A percentile compares a stretch with the other conserved stretches of the same genome.
These are phyloP conservation scores for Pseudogymnoascus sp. DNA, from an alignment of 2,329 filamentous ascomycete genomes.

Conservation along the genomic window DNA sequence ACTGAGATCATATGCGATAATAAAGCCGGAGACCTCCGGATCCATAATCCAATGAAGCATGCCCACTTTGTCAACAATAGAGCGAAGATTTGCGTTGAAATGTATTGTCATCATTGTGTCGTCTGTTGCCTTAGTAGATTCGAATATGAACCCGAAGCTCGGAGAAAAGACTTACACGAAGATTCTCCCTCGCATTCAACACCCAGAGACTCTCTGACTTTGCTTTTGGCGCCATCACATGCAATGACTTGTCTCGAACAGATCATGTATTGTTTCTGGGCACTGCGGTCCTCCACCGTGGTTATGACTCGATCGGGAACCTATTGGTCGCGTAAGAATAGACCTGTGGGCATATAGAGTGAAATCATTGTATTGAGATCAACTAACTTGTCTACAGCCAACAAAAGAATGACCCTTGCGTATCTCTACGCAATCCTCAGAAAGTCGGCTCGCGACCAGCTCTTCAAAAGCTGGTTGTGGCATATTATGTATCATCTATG, in stretches of 20 bases:
- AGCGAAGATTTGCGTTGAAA: constrained; percentile 33
- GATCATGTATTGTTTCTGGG: constrained; percentile 21
- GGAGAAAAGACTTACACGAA: constrained; percentile 26
- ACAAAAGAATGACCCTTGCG: constrained; percentile 29
- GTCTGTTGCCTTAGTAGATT: constrained; percentile 20
- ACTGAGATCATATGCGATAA: constrained; percentile 35
- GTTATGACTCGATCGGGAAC: constrained; percentile 22
- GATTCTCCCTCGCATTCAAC: constrained; percentile 35
- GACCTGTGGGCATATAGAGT: neutral
- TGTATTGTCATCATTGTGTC: constrained; percentile 41
- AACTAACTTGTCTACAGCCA: constrained; percentile 27
- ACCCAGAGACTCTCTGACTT: constrained; percentile 21
- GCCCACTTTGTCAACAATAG: constrained; percentile 32
- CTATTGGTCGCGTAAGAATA: constrained; percentile 12
- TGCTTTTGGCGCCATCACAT: constrained; percentile 30
- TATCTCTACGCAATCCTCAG: constrained; percentile 25
- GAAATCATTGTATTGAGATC: neutral
- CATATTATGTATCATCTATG: constrained; percentile 35
- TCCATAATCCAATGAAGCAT: constrained; percentile 40
- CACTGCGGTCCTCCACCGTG: constrained; percentile 25
- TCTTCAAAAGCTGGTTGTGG: constrained; percentile 34
- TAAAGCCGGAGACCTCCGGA: constrained; percentile 34
- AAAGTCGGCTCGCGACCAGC: constrained; percentile 24
- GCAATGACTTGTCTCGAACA: constrained; percentile 30
- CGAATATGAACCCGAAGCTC: too few relatives aligned